phyloP scores from a whole-genome alignment of 805 yeast genomes.

The Nakazawaea populi region DNA sequence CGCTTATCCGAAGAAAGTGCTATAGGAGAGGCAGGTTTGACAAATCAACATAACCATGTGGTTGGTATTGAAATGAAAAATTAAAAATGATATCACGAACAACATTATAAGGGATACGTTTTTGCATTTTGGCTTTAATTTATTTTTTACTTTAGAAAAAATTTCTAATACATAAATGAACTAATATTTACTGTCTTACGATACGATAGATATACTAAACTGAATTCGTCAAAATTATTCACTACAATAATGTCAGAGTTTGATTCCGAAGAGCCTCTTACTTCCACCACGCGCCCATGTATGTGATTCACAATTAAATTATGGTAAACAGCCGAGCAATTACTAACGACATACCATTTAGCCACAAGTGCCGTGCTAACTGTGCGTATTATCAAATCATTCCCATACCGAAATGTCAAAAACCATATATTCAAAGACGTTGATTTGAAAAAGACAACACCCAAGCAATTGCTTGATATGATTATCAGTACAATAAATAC shows the following conservation, averaged over 20 bases:
- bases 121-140: too few relatives aligned
- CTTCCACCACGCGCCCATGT: slow-evolving; percentile 70
- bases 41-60: too few relatives aligned
- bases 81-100: too few relatives aligned
- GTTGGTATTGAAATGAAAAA: too few relatives aligned
- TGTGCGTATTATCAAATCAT: slow-evolving; percentile 82
- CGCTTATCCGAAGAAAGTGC: not conserved
- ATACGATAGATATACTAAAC: not conserved
- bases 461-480: slow-evolving; percentile 52
- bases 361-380: slow-evolving; percentile 72
- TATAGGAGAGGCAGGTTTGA: too few relatives aligned
- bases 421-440: slow-evolving; percentile 65
- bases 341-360: slow-evolving; percentile 5
- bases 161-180: too few relatives aligned
- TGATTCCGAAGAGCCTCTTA: slow-evolving; percentile 64
- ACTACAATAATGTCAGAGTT: slow-evolving; percentile 18
- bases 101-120: too few relatives aligned
- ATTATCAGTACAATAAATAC: slow-evolving; percentile 36
- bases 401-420: slow-evolving; percentile 84
- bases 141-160: too few relatives aligned
- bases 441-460: slow-evolving; percentile 66
- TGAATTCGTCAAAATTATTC: too few relatives aligned
- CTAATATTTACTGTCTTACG: too few relatives aligned
- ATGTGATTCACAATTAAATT: slow-evolving; percentile 16
- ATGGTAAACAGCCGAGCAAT: too few relatives aligned